These are phyloP conservation scores for Aspergillus persii DNA, from an alignment of 2,329 filamentous ascomycete genomes.

Conservation along the genomic window DNA sequence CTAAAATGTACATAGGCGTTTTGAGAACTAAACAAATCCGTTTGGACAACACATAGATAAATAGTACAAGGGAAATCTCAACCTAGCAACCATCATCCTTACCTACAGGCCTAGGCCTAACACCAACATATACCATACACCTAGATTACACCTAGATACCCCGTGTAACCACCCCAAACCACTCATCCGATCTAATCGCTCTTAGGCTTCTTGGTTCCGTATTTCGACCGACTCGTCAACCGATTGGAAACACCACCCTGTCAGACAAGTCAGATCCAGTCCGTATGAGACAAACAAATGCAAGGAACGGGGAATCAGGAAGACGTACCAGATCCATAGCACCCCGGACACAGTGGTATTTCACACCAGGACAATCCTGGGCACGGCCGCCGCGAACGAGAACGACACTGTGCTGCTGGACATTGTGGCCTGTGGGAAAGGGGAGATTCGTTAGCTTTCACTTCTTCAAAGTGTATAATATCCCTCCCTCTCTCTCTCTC, in stretches of 20 bases:
- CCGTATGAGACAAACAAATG: neutral
- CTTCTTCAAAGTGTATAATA: too few species aligned
- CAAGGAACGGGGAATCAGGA: neutral
- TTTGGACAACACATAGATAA: constrained; percentile 5
- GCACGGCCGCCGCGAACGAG: constrained; percentile 87
- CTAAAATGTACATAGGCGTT: constrained; percentile 19
- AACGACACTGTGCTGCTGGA: constrained; percentile 97
- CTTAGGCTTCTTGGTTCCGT: constrained; percentile 98
- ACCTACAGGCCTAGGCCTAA: neutral
- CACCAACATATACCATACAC: neutral
- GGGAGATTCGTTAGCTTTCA: neutral
- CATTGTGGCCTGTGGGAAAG: constrained; percentile 70
- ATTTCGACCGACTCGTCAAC: constrained; percentile 85
- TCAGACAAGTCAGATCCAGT: constrained; percentile 17
- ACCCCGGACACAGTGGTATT: constrained; percentile 89
- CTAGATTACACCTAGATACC: neutral
- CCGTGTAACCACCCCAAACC: neutral
- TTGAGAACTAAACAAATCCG: constrained; percentile 11
- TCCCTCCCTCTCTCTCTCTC: too few species aligned
- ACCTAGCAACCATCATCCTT: too few species aligned
- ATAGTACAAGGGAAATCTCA: constrained; percentile 8
- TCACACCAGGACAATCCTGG: constrained; percentile 98
- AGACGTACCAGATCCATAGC: constrained; percentile 83
- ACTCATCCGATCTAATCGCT: constrained; percentile 49
- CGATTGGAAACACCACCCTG: constrained; percentile 89